Evolutionary conservation across 164 flowering plant genomes (phyloP), one percentile per base, ranked within the genome.

Genomic region (Vitis rupestris): DNA sequence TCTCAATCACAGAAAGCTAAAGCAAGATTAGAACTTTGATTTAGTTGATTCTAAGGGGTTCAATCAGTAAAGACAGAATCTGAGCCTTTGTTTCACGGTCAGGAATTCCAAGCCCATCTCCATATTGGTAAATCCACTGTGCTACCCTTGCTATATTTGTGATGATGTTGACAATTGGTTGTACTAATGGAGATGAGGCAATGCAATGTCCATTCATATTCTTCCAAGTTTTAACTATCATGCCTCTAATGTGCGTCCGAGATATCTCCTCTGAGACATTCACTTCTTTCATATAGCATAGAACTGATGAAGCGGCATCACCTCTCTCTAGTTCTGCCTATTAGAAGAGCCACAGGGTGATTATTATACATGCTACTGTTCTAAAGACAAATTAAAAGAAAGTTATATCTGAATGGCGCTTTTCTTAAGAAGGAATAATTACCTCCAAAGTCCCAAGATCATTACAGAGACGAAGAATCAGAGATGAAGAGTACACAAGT

Each of bases 241-340:
- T 58, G 30, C 44, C 59, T 16, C 66, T 63, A 15, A 83, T 71
- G 23, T 81, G 70, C 29, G 64, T 53, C 19, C 72, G 30, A 53
- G 85, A 78, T 48, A 27, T 48, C 4, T 73, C 75, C 57, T 82
- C 85, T 13, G 69, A 14, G 12, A 72, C 78, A 61, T 78, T 69
- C 69, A 10, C 61, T 67, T 80, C 85, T 70, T 54, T 44, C 80
- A 80, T 80, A 63, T 70, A 73, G 29, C 85, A 82, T 12, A 78
- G 30, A 51, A 83, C 71, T 14, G 81, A 74, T 48, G 86, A 83
- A 14, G 86, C 68, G 6, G 74, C 78, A 66, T 83, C 84, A 0
- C 84, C 82, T 79, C 86, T 76, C 68, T 81, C 82, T 65, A 62
- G 49, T 16, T 23, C 44, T 2, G 4, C 44, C 44, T 31, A 6